These are phyloP conservation scores for Exophiala alcalophila DNA, from an alignment of 2,329 filamentous ascomycete species.

Conservation along the genomic window DNA sequence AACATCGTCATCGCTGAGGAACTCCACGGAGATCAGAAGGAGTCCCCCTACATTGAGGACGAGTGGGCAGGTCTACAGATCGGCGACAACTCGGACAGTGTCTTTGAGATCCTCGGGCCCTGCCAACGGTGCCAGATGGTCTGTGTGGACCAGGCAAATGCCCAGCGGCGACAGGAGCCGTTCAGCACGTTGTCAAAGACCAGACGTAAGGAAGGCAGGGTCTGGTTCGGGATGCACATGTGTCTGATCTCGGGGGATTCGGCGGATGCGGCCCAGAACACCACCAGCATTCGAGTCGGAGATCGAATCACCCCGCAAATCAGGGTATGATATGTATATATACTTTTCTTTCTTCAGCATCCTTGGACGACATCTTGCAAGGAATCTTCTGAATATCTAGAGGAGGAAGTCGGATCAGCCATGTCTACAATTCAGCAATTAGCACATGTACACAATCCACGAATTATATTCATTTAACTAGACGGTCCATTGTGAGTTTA, in stretches of 20 bases:
- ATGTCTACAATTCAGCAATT: no score
- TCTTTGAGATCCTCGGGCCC: constrained; percentile 66
- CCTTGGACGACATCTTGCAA: no score
- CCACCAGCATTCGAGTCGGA: constrained; percentile 15
- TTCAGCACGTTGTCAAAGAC: constrained; percentile 87
- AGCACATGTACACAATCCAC: no score
- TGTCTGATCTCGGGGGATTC: constrained; percentile 32
- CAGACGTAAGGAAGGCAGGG: constrained; percentile 74
- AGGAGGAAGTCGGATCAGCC: no score
- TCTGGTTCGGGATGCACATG: constrained; percentile 83
- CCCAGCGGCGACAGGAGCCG: constrained; percentile 74
- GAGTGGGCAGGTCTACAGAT: constrained; percentile 68
- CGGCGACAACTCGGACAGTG: constrained; percentile 40
- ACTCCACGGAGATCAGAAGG: constrained; percentile 39
- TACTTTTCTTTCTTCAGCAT: no score
- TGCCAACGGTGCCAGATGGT: constrained; percentile 96
- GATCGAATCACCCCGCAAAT: constrained; percentile 17
- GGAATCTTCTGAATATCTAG: no score
- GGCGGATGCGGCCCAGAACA: background rate
- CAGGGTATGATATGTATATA: no score
- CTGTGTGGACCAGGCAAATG: constrained; percentile 83
- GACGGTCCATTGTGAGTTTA: no score
- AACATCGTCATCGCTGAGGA: constrained; percentile 72
- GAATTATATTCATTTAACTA: no score
- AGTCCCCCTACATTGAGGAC: constrained; percentile 74